phyloP scores from a whole-genome alignment of 306 rosid genomes.

The Prunus padus region DNA sequence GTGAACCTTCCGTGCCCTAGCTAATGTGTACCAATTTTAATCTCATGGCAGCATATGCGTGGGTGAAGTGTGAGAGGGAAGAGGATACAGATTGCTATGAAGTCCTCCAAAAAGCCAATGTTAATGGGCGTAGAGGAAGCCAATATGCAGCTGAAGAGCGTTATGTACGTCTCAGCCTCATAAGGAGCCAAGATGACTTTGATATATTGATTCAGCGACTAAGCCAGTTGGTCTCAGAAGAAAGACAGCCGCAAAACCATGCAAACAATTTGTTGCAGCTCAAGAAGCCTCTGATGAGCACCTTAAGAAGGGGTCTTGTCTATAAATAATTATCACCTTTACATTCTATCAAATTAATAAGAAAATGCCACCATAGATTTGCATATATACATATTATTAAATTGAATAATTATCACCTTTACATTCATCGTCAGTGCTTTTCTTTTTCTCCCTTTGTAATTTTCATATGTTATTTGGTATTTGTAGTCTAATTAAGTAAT shows the following conservation, averaged over 20 bases:
- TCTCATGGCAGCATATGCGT: slow-evolving; percentile 38
- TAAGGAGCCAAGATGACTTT: slow-evolving; percentile 43
- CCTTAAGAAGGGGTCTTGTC: neutral
- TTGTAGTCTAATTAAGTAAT: too few relatives aligned
- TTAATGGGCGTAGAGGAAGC: slow-evolving; percentile 33
- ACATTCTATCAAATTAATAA: neutral
- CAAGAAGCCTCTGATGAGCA: neutral
- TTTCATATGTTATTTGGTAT: too few relatives aligned
- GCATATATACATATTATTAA: neutral
- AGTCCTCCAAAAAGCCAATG: slow-evolving; percentile 27
- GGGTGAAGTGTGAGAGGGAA: slow-evolving; percentile 48
- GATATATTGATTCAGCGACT: slow-evolving; percentile 35
- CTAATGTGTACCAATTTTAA: neutral
- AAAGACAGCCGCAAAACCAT: neutral
- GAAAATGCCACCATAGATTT: neutral
- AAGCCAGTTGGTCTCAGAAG: slow-evolving; percentile 19
- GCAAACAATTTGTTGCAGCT: neutral
- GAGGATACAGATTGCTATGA: slow-evolving; percentile 40
- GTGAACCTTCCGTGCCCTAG: too few relatives aligned
- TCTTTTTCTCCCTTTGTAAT: too few relatives aligned
- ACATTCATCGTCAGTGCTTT: too few relatives aligned
- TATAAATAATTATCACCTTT: neutral
- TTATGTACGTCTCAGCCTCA: slow-evolving; percentile 39
- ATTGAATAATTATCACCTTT: neutral
- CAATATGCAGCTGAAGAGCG: slow-evolving; percentile 27